Conservation (phyloP, 345 rosid species). For the Citrus sinensis region DNA sequence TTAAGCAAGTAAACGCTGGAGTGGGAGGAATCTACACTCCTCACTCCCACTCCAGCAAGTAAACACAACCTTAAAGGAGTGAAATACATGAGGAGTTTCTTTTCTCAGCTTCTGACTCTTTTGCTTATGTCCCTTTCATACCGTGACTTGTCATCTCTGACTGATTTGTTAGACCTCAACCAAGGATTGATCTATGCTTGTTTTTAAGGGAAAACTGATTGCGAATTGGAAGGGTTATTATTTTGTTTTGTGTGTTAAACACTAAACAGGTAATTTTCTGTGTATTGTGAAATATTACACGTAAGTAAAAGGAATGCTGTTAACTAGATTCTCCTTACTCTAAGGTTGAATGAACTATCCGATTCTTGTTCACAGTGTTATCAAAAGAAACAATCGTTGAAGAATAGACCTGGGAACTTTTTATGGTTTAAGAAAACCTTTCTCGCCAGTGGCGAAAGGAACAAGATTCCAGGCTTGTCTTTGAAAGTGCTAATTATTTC, state of each 20-base stretch:
- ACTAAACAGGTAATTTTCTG: not conserved
- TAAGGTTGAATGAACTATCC: not conserved
- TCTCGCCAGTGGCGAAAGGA: not conserved
- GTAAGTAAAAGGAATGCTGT: not conserved
- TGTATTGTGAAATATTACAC: not conserved
- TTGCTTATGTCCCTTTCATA: not conserved
- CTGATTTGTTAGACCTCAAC: not conserved
- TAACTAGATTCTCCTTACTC: not conserved
- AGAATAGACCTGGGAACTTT: not conserved
- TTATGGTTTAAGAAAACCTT: not conserved
- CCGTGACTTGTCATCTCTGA: not conserved
- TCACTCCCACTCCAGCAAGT: no score
- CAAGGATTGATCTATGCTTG: not conserved
- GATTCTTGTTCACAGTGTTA: not conserved
- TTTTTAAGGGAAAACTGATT: not conserved
- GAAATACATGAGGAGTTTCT: not conserved
- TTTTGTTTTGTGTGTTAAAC: not conserved
- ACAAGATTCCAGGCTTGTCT: conserved; percentile 1
- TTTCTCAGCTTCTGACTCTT: not conserved
- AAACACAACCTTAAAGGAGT: not conserved
- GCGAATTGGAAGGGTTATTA: not conserved
- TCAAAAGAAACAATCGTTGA: not conserved
- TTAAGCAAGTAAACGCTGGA: no score
- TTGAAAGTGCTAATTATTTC: not conserved
- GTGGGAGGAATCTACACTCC: no score